Evolutionary conservation across 345 rosid genomes (phyloP).

Genomic region (Salix exigua): DNA sequence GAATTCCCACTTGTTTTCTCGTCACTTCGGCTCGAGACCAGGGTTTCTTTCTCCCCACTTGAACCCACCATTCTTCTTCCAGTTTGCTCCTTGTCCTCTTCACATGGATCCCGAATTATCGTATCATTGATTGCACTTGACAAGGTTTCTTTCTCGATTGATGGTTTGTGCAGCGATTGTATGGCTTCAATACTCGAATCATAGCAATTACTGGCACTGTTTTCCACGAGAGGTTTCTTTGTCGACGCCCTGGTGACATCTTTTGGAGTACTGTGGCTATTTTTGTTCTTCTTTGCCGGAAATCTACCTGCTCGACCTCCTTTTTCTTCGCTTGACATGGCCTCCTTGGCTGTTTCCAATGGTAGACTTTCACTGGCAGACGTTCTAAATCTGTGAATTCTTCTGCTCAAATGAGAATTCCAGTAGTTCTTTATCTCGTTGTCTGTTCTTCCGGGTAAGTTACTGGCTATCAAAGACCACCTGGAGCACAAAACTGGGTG

Average conservation of each 20-base stretch:
- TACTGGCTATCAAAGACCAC: constrained; percentile 61
- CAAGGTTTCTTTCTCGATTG: constrained; percentile 16
- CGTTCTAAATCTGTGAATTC: constrained; percentile 35
- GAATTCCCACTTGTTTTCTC: constrained; percentile 6
- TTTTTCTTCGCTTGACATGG: constrained; percentile 11
- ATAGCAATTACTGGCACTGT: background rate
- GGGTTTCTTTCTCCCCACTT: constrained; percentile 12
- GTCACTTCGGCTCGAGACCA: background rate
- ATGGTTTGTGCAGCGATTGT: constrained; percentile 10
- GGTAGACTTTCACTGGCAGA: constrained; percentile 2
- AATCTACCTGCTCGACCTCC: constrained; percentile 25
- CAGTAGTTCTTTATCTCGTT: constrained; percentile 70
- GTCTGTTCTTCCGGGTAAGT: constrained; percentile 65
- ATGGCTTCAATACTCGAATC: background rate
- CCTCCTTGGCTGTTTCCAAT: constrained; percentile 11
- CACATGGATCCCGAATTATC: background rate
- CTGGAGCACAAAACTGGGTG: constrained; percentile 24
- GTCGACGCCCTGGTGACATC: background rate
- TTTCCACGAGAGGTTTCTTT: background rate
- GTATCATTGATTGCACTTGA: constrained; percentile 2
- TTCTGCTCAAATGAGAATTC: constrained; percentile 59
- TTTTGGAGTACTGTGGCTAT: background rate
- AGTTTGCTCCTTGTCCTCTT: constrained; percentile 9
- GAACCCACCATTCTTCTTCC: constrained; percentile 17
- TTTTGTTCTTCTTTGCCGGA: constrained; percentile 22